Conservation (phyloP, 2,329 filamentous ascomycete species). For the Calonectria crousiana region DNA sequence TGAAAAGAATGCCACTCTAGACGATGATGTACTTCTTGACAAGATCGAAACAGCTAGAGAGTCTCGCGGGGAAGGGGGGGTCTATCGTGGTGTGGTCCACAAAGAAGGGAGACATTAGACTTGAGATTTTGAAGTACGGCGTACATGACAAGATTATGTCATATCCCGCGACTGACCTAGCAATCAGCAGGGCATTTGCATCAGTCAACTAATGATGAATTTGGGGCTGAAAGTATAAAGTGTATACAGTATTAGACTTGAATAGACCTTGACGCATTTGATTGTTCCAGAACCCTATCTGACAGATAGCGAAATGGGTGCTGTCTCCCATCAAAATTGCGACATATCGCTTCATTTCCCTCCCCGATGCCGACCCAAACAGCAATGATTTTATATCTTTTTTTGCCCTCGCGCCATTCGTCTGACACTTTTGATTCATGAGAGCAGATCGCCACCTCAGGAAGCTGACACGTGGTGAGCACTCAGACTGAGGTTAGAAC, state of each 20-base stretch:
- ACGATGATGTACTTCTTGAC: conserved; percentile 11
- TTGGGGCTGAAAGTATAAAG: neutral
- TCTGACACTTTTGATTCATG: no score
- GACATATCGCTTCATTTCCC: no score
- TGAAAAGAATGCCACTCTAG: conserved; percentile 45
- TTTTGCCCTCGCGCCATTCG: no score
- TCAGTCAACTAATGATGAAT: neutral
- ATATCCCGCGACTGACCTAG: conserved; percentile 60
- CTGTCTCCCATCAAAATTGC: no score
- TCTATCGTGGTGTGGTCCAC: conserved; percentile 59
- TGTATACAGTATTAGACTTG: neutral
- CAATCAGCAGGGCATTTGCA: conserved; percentile 46
- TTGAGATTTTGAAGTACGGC: conserved; percentile 63
- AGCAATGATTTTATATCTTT: no score
- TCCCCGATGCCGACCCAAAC: no score
- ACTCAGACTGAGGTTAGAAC: no score
- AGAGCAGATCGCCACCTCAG: no score
- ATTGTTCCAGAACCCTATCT: neutral
- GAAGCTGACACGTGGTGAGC: no score
- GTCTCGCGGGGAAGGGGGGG: conserved; percentile 55
- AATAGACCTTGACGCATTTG: neutral
- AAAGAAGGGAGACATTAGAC: conserved; percentile 56
- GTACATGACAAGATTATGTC: conserved; percentile 65
- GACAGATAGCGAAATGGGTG: neutral
- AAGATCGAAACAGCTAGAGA: conserved; percentile 33